Percentiles rank a stretch among this genome's conserved stretches.
Evolutionary conservation across 768 basidiomycete genomes (phyloP).

Genomic region (Heimioporus sp.): DNA sequence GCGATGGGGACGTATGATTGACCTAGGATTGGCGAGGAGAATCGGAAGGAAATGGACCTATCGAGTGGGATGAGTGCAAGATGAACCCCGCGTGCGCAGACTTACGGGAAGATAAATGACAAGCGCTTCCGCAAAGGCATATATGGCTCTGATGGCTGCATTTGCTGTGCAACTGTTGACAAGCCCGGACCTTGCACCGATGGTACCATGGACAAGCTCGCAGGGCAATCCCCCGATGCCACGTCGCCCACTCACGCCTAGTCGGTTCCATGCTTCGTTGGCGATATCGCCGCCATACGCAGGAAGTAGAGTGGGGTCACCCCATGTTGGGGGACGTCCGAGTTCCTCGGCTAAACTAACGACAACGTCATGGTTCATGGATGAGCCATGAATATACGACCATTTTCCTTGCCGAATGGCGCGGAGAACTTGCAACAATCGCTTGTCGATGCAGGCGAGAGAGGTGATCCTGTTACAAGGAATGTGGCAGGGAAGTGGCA

Average conservation of each 20-base stretch:
- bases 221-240: constrained; percentile 74
- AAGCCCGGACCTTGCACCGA: constrained; percentile 45
- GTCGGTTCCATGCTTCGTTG: constrained; percentile 48
- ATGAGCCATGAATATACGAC: constrained; percentile 53
- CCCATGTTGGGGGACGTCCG: constrained; percentile 61
- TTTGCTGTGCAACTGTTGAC: constrained; percentile 62
- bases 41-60: constrained; percentile 73
- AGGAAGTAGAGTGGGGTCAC: constrained; percentile 57
- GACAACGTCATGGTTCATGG: constrained; percentile 40
- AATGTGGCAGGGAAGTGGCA: neutral
- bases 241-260: constrained; percentile 51
- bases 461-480: constrained; percentile 52
- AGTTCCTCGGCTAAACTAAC: constrained; percentile 50
- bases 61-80: constrained; percentile 1
- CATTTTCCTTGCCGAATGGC: constrained; percentile 53
- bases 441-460: constrained; percentile 64
- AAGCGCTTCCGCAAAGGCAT: constrained; percentile 62
- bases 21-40: constrained; percentile 55
- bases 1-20: constrained; percentile 44
- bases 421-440: constrained; percentile 54
- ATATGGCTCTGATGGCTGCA: constrained; percentile 46
- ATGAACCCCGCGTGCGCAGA: constrained; percentile 5
- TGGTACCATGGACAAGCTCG: constrained; percentile 65
- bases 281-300: constrained; percentile 59
- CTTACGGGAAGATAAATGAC: constrained; percentile 72